These are phyloP conservation scores for Mycena crocata DNA, from an alignment of 768 basidiomycete species.

Conservation along the genomic window DNA sequence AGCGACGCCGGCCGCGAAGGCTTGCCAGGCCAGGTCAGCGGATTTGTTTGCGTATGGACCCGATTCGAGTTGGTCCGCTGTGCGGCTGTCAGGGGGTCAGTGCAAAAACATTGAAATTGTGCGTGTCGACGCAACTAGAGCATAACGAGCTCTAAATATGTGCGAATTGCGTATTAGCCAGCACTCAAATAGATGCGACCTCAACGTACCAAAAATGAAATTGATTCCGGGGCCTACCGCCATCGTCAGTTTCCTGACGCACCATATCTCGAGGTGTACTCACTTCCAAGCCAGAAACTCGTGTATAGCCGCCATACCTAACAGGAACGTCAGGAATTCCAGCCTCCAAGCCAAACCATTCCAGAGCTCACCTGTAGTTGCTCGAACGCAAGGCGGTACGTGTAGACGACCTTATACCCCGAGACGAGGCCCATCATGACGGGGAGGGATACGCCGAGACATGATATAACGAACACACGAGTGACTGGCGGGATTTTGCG, in stretches of 20 bases:
- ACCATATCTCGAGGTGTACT: conserved; percentile 32
- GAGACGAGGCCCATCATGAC: conserved; percentile 65
- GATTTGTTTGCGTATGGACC: conserved; percentile 68
- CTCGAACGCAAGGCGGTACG: conserved; percentile 54
- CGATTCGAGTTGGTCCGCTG: conserved; percentile 72
- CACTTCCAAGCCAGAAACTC: conserved; percentile 80
- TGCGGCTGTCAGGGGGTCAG: conserved; percentile 60
- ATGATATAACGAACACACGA: conserved; percentile 72
- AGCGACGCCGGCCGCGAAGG: conserved; percentile 61
- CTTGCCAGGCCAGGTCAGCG: conserved; percentile 84
- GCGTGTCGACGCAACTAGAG: conserved; percentile 62
- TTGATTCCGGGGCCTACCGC: conserved; percentile 58
- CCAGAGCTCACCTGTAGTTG: conserved; percentile 66
- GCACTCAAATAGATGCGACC: background rate
- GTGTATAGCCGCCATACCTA: conserved; percentile 82
- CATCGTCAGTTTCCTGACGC: background rate
- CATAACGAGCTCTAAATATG: conserved; percentile 72
- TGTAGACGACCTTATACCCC: conserved; percentile 66
- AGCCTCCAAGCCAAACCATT: background rate
- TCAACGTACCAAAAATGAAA: conserved; percentile 62
- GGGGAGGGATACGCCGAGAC: conserved; percentile 69
- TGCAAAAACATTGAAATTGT: conserved; percentile 8
- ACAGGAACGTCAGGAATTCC: conserved; percentile 1
- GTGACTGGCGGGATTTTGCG: conserved; percentile 89
- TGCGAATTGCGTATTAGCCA: background rate